A percentile compares a stretch with the other conserved stretches of the same genome.
These are phyloP conservation scores for Croton laevigatus DNA, from an alignment of 441 rosid genomes.

Conservation along the genomic window DNA sequence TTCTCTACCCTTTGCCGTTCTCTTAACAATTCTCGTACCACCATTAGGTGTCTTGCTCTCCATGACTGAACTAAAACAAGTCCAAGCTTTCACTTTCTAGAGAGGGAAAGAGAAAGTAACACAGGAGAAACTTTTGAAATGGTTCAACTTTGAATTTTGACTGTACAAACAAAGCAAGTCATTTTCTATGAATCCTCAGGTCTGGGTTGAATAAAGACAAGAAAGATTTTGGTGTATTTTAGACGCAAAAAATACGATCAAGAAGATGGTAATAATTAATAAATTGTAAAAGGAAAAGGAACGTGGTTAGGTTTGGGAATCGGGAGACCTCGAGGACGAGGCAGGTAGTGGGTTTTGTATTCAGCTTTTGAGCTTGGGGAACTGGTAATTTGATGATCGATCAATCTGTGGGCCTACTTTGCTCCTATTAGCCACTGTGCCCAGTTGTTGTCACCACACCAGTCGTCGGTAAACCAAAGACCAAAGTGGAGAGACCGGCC, in stretches of 20 bases:
- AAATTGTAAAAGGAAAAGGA: not conserved
- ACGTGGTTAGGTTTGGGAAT: not conserved
- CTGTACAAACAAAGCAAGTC: not conserved
- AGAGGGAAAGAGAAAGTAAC: not conserved
- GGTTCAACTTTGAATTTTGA: slow-evolving; percentile 26
- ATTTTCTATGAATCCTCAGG: not conserved
- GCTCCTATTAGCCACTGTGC: not conserved
- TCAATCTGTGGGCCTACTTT: slow-evolving; percentile 12
- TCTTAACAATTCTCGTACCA: slow-evolving; percentile 5
- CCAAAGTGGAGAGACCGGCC: too few relatives aligned
- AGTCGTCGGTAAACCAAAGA: not conserved
- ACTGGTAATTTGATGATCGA: not conserved
- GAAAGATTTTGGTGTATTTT: not conserved
- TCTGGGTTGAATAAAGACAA: slow-evolving; percentile 24
- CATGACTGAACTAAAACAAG: slow-evolving; percentile 23
- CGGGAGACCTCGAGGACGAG: too few relatives aligned
- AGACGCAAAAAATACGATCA: not conserved
- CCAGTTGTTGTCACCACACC: too few relatives aligned
- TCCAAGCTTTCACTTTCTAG: not conserved
- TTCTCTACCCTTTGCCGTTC: slow-evolving; percentile 19
- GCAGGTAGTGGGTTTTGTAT: too few relatives aligned
- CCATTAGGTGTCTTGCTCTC: slow-evolving; percentile 32
- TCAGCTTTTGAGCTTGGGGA: slow-evolving; percentile 14
- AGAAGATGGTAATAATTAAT: not conserved
- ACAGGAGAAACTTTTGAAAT: not conserved